Evolutionary conservation across 805 yeast genomes (phyloP).

Genomic region (Saccharomycopsis amapae): DNA sequence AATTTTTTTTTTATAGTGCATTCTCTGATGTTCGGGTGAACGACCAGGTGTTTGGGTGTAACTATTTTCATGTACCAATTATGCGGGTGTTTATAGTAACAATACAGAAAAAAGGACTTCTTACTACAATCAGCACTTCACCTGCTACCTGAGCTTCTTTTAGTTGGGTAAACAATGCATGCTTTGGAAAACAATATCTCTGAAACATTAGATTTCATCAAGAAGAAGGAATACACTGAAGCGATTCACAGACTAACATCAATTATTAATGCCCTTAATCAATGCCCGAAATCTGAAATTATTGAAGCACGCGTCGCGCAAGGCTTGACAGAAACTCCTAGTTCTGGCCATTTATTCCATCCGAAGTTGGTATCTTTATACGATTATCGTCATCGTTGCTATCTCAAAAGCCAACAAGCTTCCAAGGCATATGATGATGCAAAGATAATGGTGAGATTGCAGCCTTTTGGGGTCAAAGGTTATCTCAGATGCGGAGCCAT

Average conservation of each 20-base stretch:
- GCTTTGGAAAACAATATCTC: not conserved
- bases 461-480: constrained; percentile 19
- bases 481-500: constrained; percentile 17
- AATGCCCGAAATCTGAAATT: constrained; percentile 4
- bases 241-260: not conserved
- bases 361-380: constrained; percentile 11
- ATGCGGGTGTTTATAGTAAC: too few species aligned
- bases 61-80: too few species aligned
- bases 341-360: constrained; percentile 9
- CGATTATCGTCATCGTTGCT: constrained; percentile 21
- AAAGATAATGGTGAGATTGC: constrained; percentile 8
- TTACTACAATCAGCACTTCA: too few species aligned
- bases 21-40: too few species aligned
- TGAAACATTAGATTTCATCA: not conserved
- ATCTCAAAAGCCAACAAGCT: constrained; percentile 25
- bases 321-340: constrained; percentile 13
- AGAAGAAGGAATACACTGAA: not conserved
- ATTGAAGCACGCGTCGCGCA: constrained; percentile 6
- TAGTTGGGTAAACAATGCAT: too few species aligned
- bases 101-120: too few species aligned
- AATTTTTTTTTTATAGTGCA: too few species aligned
- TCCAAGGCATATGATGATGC: constrained; percentile 20
- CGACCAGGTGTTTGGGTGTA: too few species aligned
- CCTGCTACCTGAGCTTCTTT: too few species aligned
- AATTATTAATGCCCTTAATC: not conserved